phyloP scores from a whole-genome alignment of 2,329 filamentous ascomycete genomes.

The Clarireedia monteithiana region DNA sequence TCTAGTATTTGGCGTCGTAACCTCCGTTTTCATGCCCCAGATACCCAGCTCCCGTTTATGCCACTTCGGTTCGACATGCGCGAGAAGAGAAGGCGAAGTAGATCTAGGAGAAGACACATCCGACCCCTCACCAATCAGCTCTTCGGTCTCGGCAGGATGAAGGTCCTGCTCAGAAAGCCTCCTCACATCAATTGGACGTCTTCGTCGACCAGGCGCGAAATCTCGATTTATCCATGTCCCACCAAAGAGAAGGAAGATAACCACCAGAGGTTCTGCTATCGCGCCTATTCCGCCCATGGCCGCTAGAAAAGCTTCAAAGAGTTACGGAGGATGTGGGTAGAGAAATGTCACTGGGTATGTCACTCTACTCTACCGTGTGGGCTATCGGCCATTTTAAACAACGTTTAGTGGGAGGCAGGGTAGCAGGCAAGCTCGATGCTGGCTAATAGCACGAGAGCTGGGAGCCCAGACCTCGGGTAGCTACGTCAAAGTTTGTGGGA shows the following conservation, averaged over 20 bases:
- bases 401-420: neutral
- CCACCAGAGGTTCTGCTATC: conserved; percentile 53
- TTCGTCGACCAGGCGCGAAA: conserved; percentile 24
- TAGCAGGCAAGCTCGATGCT: neutral
- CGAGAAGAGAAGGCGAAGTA: conserved; percentile 33
- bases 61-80: conserved; percentile 39
- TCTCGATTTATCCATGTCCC: conserved; percentile 56
- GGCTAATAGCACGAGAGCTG: neutral
- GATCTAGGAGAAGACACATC: conserved; percentile 14
- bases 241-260: conserved; percentile 50
- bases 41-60: conserved; percentile 40
- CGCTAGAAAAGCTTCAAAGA: neutral
- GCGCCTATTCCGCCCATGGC: conserved; percentile 39
- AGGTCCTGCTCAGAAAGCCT: neutral
- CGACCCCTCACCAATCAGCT: neutral
- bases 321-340: neutral
- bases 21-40: conserved; percentile 36
- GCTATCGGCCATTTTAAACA: too few species aligned
- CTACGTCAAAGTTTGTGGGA: too few species aligned
- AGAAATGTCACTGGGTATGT: neutral
- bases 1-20: conserved; percentile 54
- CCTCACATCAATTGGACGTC: conserved; percentile 5
- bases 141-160: conserved; percentile 4
- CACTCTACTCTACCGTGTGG: neutral
- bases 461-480: too few species aligned